Evolutionary conservation across 371 early-diverging fungal genomes (phyloP).

Genomic region (Mortierella sp.): DNA sequence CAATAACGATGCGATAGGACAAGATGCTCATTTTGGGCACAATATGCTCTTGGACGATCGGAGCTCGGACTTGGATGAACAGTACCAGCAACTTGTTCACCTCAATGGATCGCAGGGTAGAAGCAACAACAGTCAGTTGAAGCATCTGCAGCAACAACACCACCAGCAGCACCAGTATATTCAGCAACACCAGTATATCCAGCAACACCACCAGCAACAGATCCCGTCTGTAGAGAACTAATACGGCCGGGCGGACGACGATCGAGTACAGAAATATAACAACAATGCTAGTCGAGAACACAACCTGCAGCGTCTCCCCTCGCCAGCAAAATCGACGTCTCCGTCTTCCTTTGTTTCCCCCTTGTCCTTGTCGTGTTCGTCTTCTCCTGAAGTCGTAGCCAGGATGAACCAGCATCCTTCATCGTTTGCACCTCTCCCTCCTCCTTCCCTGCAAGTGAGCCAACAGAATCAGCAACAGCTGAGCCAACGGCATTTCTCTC

Average conservation of each 20-base stretch:
- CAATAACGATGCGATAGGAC: background rate
- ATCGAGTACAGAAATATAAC: constrained; percentile 4
- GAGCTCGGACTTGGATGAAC: constrained; percentile 33
- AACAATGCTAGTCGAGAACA: background rate
- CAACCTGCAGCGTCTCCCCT: background rate
- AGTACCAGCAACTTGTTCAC: constrained; percentile 25
- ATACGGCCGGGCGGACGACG: background rate
- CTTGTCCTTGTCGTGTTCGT: background rate
- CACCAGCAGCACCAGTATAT: background rate
- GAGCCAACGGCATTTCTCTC: constrained; percentile 18
- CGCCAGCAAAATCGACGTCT: constrained; percentile 1
- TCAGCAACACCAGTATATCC: background rate
- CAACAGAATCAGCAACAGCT: constrained; percentile 25
- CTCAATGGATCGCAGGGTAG: constrained; percentile 24
- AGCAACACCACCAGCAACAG: constrained; percentile 13
- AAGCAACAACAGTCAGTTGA: background rate
- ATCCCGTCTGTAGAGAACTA: background rate
- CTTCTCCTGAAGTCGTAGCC: background rate
- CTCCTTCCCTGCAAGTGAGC: constrained; percentile 2
- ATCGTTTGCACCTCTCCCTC: constrained; percentile 3
- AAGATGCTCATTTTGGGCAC: background rate
- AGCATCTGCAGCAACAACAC: background rate
- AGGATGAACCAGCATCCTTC: constrained; percentile 25
- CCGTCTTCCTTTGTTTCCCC: background rate
- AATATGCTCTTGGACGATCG: constrained; percentile 8